phyloP scores from a whole-genome alignment of 371 early-diverging fungal genomes.

The Thermomucor indicae-seudaticae region DNA sequence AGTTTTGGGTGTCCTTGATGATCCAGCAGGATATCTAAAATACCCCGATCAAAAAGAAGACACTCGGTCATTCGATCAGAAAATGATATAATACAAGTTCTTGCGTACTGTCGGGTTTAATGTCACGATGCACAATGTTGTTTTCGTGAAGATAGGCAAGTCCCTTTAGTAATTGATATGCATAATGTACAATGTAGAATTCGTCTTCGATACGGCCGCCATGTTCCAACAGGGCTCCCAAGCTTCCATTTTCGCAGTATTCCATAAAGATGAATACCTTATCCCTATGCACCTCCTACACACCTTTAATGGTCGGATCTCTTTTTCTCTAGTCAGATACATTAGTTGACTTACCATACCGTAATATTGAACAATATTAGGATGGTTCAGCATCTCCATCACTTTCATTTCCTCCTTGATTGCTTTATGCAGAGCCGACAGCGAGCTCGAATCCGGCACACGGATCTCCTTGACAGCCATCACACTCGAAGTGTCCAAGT shows the following conservation, averaged over 20 bases:
- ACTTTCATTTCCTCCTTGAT: slow-evolving; percentile 90
- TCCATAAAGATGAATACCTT: slow-evolving; percentile 94
- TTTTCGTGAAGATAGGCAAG: slow-evolving; percentile 83
- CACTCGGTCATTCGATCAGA: background rate
- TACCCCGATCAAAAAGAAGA: background rate
- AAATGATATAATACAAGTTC: background rate
- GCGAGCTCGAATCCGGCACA: slow-evolving; percentile 71
- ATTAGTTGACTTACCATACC: too few species aligned
- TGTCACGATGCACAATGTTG: slow-evolving; percentile 89
- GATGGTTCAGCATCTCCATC: slow-evolving; percentile 83
- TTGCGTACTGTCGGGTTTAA: slow-evolving; percentile 84
- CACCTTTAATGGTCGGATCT: background rate
- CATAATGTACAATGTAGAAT: slow-evolving; percentile 67
- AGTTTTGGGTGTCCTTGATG: slow-evolving; percentile 75
- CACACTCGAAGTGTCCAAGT: slow-evolving; percentile 78
- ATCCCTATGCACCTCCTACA: slow-evolving; percentile 82
- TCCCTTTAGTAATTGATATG: slow-evolving; percentile 84
- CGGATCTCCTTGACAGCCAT: slow-evolving; percentile 94
- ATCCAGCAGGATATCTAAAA: slow-evolving; percentile 73
- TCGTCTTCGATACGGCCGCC: slow-evolving; percentile 78
- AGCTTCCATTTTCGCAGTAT: slow-evolving; percentile 82
- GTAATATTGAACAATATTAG: slow-evolving; percentile 85
- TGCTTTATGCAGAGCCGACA: slow-evolving; percentile 63
- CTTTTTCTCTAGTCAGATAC: slow-evolving; percentile 14
- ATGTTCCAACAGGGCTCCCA: slow-evolving; percentile 74